Conservation (phyloP, 352 stramenopile genomes). For the Phytophthora kernoviae region DNA sequence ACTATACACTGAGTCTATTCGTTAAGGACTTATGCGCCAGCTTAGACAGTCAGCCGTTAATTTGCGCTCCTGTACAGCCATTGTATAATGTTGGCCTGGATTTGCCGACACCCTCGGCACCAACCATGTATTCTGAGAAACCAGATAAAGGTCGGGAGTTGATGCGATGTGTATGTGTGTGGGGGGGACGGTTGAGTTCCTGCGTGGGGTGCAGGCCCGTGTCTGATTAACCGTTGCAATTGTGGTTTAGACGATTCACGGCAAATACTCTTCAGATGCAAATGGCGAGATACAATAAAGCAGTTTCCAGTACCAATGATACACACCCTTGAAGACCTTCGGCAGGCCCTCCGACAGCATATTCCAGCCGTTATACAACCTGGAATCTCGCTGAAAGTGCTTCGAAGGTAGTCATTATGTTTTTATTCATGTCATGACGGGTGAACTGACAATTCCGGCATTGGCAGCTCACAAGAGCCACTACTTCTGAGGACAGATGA, state of each 20-base stretch:
- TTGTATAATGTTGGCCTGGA: slow-evolving; percentile 14
- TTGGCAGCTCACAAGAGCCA: slow-evolving; percentile 22
- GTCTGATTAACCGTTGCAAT: not conserved
- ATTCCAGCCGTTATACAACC: slow-evolving; percentile 40
- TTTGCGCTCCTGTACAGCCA: slow-evolving; percentile 23
- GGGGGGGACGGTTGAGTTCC: not conserved
- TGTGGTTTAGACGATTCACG: slow-evolving; percentile 13
- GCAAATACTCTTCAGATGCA: slow-evolving; percentile 67
- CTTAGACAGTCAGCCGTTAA: slow-evolving; percentile 12
- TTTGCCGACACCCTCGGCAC: slow-evolving; percentile 38
- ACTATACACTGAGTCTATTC: slow-evolving; percentile 55
- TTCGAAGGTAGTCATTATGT: slow-evolving; percentile 37
- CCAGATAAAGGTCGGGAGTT: slow-evolving; percentile 16
- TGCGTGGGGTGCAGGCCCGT: not conserved
- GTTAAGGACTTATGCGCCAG: slow-evolving; percentile 55
- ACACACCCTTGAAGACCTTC: slow-evolving; percentile 34
- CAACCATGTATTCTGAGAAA: slow-evolving; percentile 29
- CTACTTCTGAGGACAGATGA: slow-evolving; percentile 32
- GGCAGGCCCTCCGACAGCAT: slow-evolving; percentile 39
- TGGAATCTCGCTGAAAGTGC: slow-evolving; percentile 35
- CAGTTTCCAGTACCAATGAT: slow-evolving; percentile 47
- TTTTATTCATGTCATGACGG: not conserved
- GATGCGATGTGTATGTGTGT: not conserved
- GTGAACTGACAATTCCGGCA: slow-evolving; percentile 8
- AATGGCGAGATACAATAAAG: slow-evolving; percentile 53